Evolutionary conservation across 1,284 basidiomycete genomes (phyloP), one percentile per base, ranked within the genome.

Genomic region (Fomitopsis pinicola): DNA sequence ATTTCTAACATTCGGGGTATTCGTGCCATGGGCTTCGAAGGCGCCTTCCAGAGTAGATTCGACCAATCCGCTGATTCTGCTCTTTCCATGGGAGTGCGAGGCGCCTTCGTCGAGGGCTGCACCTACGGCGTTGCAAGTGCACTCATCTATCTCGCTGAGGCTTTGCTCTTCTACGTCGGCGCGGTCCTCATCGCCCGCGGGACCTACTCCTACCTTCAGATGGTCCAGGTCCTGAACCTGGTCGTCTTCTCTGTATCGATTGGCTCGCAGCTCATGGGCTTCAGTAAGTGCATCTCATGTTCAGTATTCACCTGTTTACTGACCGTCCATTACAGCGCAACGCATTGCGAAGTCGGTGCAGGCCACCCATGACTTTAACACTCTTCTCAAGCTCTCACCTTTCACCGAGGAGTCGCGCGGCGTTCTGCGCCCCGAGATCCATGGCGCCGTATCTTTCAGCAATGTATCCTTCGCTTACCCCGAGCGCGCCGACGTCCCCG

Each of bases 191-290:
- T 98, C 66, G 81, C 86, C 5, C 79, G 82, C 4, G 93, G 92
- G n/a, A 86, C 83, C 14, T 95, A 97, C 75, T 85, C 86, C 15
- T 97, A 97, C 73, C 80, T 89, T 64, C 84, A 89, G 65, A 94
- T 98, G 90, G 84, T 97, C 52, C 84, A 95, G 75, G 91, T 93
- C 28, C 87, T 97, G 72, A 91, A 96, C 64, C 82, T 98, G 61
- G 90, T 98, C 61, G 87, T 98, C 42, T 98, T 98, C 78, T 89
- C 92, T 7, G 88, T 98, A 63, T 93, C 94, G 2, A 97, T 97
- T 66, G 93, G 94, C 1, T 87, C 89, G 28, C 92, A 95, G 72
- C 82, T 95, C 66, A 88, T 98, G 83, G 83, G 87, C 33, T 96
- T 95, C 77, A 89, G 92, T 94, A 71, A 72, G 92, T 85, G 15